Conservation (phyloP, 192 early-diverging fungal genomes). For the Backusella luteola region DNA sequence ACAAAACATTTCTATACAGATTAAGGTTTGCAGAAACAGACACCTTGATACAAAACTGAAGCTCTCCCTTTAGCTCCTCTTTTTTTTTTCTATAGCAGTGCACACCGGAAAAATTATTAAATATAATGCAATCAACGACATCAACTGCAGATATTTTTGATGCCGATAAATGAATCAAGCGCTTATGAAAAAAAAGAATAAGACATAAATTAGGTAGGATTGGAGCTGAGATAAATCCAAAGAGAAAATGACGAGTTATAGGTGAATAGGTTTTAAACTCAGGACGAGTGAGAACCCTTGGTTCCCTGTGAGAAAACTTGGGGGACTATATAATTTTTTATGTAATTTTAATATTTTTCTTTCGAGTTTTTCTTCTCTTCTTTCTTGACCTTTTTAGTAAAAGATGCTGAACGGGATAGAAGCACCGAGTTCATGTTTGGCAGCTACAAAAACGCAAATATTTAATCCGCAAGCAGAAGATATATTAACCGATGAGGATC, state of each 20-base stretch:
- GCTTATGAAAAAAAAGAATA: neutral
- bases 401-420: neutral
- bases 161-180: neutral
- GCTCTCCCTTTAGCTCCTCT: neutral
- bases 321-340: constrained; percentile 5
- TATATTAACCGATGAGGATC: constrained; percentile 38
- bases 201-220: neutral
- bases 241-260: neutral
- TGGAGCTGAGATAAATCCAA: neutral
- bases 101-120: neutral
- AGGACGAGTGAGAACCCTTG: neutral
- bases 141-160: neutral
- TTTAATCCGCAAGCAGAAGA: constrained; percentile 34
- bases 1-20: neutral
- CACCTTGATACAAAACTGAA: neutral
- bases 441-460: neutral
- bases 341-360: neutral
- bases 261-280: neutral
- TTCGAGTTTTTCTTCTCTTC: neutral
- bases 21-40: neutral
- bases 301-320: constrained; percentile 5
- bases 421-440: constrained; percentile 8
- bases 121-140: neutral
- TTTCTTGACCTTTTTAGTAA: neutral
- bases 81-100: neutral